These are phyloP conservation scores for Claviceps humidiphila DNA, from an alignment of 2,329 filamentous ascomycete genomes.

Conservation along the genomic window DNA sequence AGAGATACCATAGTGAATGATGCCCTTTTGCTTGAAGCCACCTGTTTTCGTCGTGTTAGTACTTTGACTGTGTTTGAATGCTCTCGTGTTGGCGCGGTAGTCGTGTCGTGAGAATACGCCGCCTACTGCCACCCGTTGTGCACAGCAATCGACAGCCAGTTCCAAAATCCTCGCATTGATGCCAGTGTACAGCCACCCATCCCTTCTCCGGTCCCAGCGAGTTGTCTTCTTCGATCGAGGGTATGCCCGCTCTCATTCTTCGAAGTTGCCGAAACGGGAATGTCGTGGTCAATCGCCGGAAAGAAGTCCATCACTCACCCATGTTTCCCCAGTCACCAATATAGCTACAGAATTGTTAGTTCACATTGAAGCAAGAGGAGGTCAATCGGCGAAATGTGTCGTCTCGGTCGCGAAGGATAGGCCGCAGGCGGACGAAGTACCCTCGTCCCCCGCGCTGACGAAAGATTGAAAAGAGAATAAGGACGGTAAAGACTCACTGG, in stretches of 20 bases:
- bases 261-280: not conserved
- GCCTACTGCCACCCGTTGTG: not conserved
- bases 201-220: not conserved
- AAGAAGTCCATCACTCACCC: conserved; percentile 40
- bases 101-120: not conserved
- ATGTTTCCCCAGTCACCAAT: conserved; percentile 63
- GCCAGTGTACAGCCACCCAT: not conserved
- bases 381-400: not conserved
- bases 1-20: conserved; percentile 61
- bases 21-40: conserved; percentile 48
- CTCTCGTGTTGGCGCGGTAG: not conserved
- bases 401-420: conserved; percentile 14
- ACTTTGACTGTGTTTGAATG: not conserved
- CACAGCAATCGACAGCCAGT: no score
- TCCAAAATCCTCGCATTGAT: not conserved
- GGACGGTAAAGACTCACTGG: conserved; percentile 19
- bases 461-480: not conserved
- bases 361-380: not conserved
- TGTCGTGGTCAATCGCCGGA: not conserved
- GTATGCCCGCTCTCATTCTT: not conserved
- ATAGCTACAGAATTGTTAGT: conserved; percentile 39
- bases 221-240: not conserved
- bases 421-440: conserved; percentile 14
- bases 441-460: not conserved
- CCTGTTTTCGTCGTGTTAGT: conserved; percentile 23